Percentiles rank a stretch among this genome's conserved stretches.
These are phyloP conservation scores for Neopestalotiopsis sp. DNA, from an alignment of 2,329 filamentous ascomycete species.

Conservation along the genomic window DNA sequence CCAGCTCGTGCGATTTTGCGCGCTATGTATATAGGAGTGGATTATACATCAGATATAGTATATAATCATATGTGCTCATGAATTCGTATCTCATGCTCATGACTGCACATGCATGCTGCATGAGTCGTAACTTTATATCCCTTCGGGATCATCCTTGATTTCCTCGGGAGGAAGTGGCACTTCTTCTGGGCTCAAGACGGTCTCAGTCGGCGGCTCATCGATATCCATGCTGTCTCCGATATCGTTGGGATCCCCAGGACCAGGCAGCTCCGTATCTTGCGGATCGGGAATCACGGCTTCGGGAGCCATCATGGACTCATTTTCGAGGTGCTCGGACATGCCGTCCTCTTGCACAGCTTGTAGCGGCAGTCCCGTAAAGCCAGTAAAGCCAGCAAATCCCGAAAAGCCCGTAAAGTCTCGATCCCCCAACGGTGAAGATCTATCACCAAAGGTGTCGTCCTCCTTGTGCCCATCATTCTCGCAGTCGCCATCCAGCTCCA, in stretches of 20 bases:
- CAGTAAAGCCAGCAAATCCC: neutral
- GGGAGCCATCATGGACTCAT: neutral
- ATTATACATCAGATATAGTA: neutral
- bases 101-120: neutral
- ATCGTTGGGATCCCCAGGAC: neutral
- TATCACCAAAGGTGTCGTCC: neutral
- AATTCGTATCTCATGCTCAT: neutral
- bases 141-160: neutral
- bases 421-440: neutral
- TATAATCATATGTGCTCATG: neutral
- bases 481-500: neutral
- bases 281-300: neutral
- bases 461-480: neutral
- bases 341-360: neutral
- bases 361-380: neutral
- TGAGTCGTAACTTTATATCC: neutral
- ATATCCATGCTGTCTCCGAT: slow-evolving; percentile 22
- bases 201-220: slow-evolving; percentile 11
- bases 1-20: too few relatives aligned
- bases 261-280: neutral
- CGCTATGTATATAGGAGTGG: neutral
- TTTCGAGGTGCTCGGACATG: too few relatives aligned
- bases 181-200: neutral
- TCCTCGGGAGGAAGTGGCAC: neutral
- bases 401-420: neutral